Percentiles rank a stretch among this genome's conserved stretches.
phyloP scores from a whole-genome alignment of 1,284 basidiomycete species.

The Amylostereum chailletii region DNA sequence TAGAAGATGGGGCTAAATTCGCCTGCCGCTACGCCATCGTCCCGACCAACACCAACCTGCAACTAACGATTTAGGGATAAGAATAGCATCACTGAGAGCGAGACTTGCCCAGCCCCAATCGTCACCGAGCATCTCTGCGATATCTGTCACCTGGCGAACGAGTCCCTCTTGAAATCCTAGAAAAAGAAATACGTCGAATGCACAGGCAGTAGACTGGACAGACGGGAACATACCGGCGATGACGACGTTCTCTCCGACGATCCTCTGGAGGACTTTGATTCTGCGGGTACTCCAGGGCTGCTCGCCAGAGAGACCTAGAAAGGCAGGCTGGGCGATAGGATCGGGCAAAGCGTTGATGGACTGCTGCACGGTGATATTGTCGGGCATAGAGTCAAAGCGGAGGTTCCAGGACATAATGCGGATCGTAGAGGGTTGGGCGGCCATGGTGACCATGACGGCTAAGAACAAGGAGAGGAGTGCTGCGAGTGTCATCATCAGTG shows the following conservation, averaged over 20 bases:
- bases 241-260: slow-evolving; percentile 31
- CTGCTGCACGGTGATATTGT: slow-evolving; percentile 39
- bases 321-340: slow-evolving; percentile 28
- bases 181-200: slow-evolving; percentile 9
- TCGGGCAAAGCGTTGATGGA: slow-evolving; percentile 34
- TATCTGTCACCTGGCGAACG: slow-evolving; percentile 49
- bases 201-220: background rate
- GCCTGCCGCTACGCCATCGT: slow-evolving; percentile 47
- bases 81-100: background rate
- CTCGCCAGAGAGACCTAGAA: slow-evolving; percentile 27
- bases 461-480: background rate
- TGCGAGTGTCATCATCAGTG: too few species aligned
- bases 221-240: slow-evolving; percentile 25
- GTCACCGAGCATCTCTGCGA: slow-evolving; percentile 43
- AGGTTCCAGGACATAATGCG: slow-evolving; percentile 45
- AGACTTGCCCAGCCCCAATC: slow-evolving; percentile 41
- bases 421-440: slow-evolving; percentile 16
- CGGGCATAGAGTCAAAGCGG: slow-evolving; percentile 43
- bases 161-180: slow-evolving; percentile 55
- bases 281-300: slow-evolving; percentile 45
- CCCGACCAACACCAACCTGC: slow-evolving; percentile 53
- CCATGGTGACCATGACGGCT: background rate
- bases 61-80: background rate
- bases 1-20: slow-evolving; percentile 64
- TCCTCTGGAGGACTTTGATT: slow-evolving; percentile 35